Evolutionary conservation across 1,139 yeast genomes (phyloP), one percentile per base, ranked within the genome.

Genomic region (Saccharomyces hybrid): DNA sequence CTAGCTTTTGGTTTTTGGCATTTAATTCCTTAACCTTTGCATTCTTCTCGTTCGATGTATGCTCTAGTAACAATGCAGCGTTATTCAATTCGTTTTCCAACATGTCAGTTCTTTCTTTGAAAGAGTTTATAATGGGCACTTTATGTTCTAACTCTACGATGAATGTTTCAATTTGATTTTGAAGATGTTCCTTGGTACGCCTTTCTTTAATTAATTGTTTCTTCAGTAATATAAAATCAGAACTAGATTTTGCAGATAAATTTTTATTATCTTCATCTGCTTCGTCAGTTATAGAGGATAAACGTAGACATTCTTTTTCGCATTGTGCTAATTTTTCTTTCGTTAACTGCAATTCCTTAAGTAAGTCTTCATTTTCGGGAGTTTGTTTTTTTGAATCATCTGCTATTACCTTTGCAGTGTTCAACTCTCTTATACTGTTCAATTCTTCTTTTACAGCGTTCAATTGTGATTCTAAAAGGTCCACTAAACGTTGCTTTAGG

Each of bases 141-240:
- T 87, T 85, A 27, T 81, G 78, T 66, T 90, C 96, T 60, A 93
- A 75, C 67, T 91, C 97, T 32, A 75, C 76, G 38, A 90, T 81
- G 62, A 91, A 84, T 0, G 78, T 74, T 61, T 86, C 85, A 58
- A 91, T 75, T 69, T 89, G 93, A 41, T 75, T 70, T 56, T 91
- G 86, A 55, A 91, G 75, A 55, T 80, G 78, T 55, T 82, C 84
- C 63, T 88, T 90, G 56, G 87, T 85, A 32, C 84, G 78, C 61
- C 82, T 80, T 66, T 89, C 97, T 55, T 83, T 78, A 5, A 82
- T 78, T 48, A 89, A 72, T 61, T 86, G 85, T 59, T 81, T 84
- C 69, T 83, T 85, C 54, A 89, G 71, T 56, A 80, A 73, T 52
- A 79, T 80, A 64, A 82, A 82, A 62, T 88, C 96, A 1, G 89